A percentile compares a stretch with the other conserved stretches of the same genome.
These are phyloP conservation scores for Fusarium torulosum DNA, from an alignment of 2,329 filamentous ascomycete genomes.

Conservation along the genomic window DNA sequence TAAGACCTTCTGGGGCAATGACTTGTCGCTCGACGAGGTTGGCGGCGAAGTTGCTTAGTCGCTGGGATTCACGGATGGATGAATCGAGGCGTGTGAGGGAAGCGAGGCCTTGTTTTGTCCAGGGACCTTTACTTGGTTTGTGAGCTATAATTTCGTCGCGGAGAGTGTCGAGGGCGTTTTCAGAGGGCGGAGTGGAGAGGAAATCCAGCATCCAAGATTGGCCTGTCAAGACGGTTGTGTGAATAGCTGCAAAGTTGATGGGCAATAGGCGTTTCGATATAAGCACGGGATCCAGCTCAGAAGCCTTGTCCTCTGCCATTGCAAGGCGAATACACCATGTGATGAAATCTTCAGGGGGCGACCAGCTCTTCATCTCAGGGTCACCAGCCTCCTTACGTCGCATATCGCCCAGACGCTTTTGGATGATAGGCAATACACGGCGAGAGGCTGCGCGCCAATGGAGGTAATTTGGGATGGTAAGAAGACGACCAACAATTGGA, in stretches of 20 bases:
- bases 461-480: constrained; percentile 60
- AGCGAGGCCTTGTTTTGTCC: constrained; percentile 61
- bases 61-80: constrained; percentile 66
- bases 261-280: constrained; percentile 66
- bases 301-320: constrained; percentile 55
- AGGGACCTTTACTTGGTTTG: constrained; percentile 51
- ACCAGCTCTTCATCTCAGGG: constrained; percentile 56
- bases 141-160: constrained; percentile 56
- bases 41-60: constrained; percentile 61
- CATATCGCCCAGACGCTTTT: constrained; percentile 62
- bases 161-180: constrained; percentile 55
- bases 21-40: constrained; percentile 63
- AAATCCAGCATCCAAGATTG: constrained; percentile 63
- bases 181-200: constrained; percentile 54
- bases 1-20: constrained; percentile 58
- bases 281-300: constrained; percentile 61
- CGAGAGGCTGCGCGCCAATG: constrained; percentile 60
- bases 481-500: constrained; percentile 61
- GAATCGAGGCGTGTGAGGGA: constrained; percentile 63
- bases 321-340: constrained; percentile 69
- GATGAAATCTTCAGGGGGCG: constrained; percentile 67
- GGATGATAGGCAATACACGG: constrained; percentile 62
- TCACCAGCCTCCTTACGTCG: constrained; percentile 56
- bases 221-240: constrained; percentile 67
- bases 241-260: constrained; percentile 69